These are phyloP conservation scores for Glycyrrhiza uralensis DNA, from an alignment of 306 rosid species.

Conservation along the genomic window DNA sequence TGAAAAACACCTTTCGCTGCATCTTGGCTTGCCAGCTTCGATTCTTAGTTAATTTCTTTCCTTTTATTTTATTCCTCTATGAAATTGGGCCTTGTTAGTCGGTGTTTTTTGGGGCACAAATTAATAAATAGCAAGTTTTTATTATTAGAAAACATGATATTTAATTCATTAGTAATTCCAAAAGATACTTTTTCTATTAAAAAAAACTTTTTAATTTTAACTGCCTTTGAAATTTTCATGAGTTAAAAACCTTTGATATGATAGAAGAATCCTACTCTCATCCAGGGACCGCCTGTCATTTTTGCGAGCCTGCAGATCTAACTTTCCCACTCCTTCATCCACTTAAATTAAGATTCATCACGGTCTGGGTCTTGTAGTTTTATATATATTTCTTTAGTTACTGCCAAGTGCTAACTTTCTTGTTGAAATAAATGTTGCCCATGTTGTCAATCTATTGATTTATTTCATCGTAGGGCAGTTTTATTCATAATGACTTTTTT, in stretches of 20 bases:
- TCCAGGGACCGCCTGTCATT: neutral
- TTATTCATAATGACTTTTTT: neutral
- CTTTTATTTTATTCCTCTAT: neutral
- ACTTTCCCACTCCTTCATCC: neutral
- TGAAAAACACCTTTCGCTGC: slow-evolving; percentile 25
- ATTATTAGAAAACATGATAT: neutral
- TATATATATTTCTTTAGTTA: neutral
- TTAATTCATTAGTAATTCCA: too few species aligned
- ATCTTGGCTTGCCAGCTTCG: slow-evolving; percentile 14
- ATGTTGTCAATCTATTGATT: neutral
- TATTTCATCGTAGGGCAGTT: neutral
- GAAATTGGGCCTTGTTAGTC: too few species aligned
- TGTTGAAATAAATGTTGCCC: neutral
- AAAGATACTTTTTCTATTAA: neutral
- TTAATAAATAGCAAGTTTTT: too few species aligned
- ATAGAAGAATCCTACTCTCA: neutral
- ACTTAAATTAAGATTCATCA: neutral
- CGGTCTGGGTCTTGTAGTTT: neutral
- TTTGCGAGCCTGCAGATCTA: slow-evolving; percentile 4
- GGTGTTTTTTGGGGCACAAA: too few species aligned
- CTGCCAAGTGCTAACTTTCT: neutral
- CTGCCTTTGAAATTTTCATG: neutral
- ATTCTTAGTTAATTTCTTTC: neutral
- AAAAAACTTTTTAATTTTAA: too few species aligned
- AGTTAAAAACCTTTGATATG: neutral